These are phyloP conservation scores for Linnemannia elongata DNA, from an alignment of 192 early-diverging fungal species.

Conservation along the genomic window DNA sequence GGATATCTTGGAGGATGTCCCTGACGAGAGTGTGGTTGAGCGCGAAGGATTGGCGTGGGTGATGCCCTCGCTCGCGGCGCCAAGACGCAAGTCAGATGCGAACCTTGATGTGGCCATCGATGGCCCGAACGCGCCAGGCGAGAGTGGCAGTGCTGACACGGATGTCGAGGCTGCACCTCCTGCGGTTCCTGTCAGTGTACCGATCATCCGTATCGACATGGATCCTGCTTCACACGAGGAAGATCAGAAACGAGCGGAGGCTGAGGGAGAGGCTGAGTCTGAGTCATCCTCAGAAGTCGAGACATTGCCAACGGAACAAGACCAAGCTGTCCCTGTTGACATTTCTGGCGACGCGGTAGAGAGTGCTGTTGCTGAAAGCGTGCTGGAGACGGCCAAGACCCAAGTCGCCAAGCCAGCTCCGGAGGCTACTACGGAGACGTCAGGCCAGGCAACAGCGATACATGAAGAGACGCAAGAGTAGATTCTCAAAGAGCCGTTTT, in stretches of 20 bases:
- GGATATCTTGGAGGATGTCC: conserved; percentile 53
- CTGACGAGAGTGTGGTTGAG: conserved; percentile 49
- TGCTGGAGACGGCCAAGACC: background rate
- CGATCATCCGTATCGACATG: conserved; percentile 55
- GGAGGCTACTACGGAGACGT: background rate
- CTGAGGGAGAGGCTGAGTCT: background rate
- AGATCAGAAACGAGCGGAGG: conserved; percentile 7
- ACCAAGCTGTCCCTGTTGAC: background rate
- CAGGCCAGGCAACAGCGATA: background rate
- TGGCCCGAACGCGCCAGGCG: background rate
- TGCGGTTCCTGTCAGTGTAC: background rate
- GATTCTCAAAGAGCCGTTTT: background rate
- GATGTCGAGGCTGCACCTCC: background rate
- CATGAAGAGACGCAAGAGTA: background rate
- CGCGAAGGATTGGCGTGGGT: conserved; percentile 30
- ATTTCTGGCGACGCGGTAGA: background rate
- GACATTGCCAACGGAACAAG: background rate
- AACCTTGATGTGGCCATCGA: conserved; percentile 1
- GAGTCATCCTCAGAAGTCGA: background rate
- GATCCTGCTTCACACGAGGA: conserved; percentile 30
- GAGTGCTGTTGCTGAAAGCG: background rate
- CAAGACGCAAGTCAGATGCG: conserved; percentile 39
- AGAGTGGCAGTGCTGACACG: background rate
- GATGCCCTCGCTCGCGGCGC: conserved; percentile 38
- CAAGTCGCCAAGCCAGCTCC: background rate